These are phyloP conservation scores for Fraxinus ornus DNA, from an alignment of 305 asterid species.

Conservation along the genomic window DNA sequence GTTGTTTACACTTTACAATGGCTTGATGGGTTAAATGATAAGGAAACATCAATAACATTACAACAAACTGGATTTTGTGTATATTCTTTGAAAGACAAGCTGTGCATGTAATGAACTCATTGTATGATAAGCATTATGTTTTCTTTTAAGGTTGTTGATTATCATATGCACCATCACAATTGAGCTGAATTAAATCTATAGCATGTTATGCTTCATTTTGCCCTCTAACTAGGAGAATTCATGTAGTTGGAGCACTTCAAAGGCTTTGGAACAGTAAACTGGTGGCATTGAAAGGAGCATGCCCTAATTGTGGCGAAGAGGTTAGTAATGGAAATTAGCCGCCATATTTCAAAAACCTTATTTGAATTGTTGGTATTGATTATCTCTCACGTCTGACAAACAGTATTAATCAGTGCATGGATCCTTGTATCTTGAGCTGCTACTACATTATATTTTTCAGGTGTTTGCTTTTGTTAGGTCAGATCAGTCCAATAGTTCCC, in stretches of 20 bases:
- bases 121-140: background rate
- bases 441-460: slow-evolving; percentile 37
- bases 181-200: background rate
- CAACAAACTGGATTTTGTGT: background rate
- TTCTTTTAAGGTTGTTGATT: background rate
- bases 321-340: slow-evolving; percentile 35
- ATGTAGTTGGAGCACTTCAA: slow-evolving; percentile 76
- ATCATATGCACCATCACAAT: background rate
- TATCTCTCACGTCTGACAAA: background rate
- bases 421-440: slow-evolving; percentile 24
- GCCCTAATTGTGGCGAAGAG: slow-evolving; percentile 98
- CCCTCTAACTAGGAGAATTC: slow-evolving; percentile 31
- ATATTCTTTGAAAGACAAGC: background rate
- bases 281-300: slow-evolving; percentile 88
- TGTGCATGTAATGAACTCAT: background rate
- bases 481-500: slow-evolving; percentile 55
- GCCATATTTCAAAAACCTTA: background rate
- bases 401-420: background rate
- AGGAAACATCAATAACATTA: background rate
- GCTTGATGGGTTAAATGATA: slow-evolving; percentile 4
- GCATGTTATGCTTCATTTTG: slow-evolving; percentile 1
- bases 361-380: background rate
- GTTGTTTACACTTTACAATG: background rate
- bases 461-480: slow-evolving; percentile 91
- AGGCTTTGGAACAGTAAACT: slow-evolving; percentile 83